These are phyloP conservation scores for Fagopyrum homotropicum DNA, from an alignment of 148 eudicot species.

Conservation along the genomic window DNA sequence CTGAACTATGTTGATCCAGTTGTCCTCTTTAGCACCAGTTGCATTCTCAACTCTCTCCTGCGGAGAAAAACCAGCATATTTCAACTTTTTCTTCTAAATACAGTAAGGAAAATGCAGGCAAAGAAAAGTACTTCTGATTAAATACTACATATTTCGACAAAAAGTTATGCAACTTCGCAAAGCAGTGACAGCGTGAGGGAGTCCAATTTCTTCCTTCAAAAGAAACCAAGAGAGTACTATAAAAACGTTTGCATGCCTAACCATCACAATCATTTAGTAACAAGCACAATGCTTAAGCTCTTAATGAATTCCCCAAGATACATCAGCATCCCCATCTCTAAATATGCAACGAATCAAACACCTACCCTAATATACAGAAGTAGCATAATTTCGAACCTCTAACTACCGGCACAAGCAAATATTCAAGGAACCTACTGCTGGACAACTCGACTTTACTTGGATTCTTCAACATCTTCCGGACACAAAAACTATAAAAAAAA, in stretches of 20 bases:
- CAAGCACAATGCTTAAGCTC: background rate
- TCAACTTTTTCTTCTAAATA: background rate
- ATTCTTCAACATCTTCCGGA: background rate
- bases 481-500: background rate
- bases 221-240: background rate
- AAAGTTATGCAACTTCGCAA: background rate
- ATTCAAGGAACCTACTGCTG: background rate
- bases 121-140: background rate
- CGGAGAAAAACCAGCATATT: conserved; percentile 15
- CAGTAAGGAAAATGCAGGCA: background rate
- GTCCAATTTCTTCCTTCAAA: background rate
- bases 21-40: conserved; percentile 21
- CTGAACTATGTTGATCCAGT: conserved; percentile 22
- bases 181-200: background rate
- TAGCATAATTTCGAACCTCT: too few species aligned
- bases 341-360: background rate
- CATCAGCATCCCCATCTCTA: background rate
- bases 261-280: background rate
- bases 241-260: background rate
- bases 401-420: background rate
- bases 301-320: background rate
- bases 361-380: background rate
- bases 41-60: conserved; percentile 36
- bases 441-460: background rate
- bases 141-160: background rate